These are phyloP conservation scores for Tricholoma matsutake DNA, from an alignment of 768 basidiomycete species.

Conservation along the genomic window DNA sequence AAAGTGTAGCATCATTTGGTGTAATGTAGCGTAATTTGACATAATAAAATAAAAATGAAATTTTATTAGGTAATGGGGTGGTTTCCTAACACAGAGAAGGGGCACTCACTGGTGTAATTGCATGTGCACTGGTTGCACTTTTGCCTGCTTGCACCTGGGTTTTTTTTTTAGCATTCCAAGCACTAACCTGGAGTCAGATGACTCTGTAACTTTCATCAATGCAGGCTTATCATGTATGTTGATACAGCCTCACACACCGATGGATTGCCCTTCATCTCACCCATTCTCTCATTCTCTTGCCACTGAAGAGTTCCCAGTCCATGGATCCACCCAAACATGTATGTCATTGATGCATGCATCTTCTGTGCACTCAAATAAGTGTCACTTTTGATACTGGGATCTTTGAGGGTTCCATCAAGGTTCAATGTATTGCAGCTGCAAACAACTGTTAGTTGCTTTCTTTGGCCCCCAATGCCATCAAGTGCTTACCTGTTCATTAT, in stretches of 20 bases:
- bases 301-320: conserved; percentile 25
- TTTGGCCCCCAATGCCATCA: neutral
- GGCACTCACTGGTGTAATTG: conserved; percentile 15
- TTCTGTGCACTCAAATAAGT: conserved; percentile 22
- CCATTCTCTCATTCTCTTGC: conserved; percentile 22
- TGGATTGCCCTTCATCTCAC: conserved; percentile 26
- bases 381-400: conserved; percentile 1
- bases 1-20: too few relatives aligned
- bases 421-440: conserved; percentile 15
- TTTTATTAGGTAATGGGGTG: too few relatives aligned
- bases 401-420: conserved; percentile 9
- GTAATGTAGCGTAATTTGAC: too few relatives aligned
- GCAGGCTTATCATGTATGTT: conserved; percentile 26
- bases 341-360: conserved; percentile 21
- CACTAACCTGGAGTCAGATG: too few relatives aligned
- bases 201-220: neutral
- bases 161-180: too few relatives aligned
- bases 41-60: too few relatives aligned
- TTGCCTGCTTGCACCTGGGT: conserved; percentile 27
- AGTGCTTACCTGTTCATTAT: conserved; percentile 16
- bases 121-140: conserved; percentile 22
- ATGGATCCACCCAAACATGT: conserved; percentile 15
- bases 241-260: conserved; percentile 25
- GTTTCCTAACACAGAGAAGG: too few relatives aligned
- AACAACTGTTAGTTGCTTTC: neutral